phyloP scores from a whole-genome alignment of 768 basidiomycete species.

The Suillus spraguei region DNA sequence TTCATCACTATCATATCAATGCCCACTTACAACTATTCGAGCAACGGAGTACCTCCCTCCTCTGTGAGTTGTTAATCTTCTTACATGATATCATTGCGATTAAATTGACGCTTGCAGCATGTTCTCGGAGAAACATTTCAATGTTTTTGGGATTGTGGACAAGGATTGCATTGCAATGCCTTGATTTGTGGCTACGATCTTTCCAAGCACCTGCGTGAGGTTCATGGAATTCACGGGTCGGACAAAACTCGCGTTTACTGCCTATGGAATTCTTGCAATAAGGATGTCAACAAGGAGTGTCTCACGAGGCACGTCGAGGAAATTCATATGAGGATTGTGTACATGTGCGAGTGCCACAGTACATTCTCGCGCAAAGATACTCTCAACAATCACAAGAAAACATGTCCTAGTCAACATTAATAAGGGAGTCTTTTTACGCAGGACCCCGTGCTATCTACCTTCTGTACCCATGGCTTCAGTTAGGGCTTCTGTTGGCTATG shows the following conservation, averaged over 20 bases:
- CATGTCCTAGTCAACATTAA: constrained; percentile 9
- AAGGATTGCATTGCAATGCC: background rate
- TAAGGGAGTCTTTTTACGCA: background rate
- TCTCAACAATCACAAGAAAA: constrained; percentile 21
- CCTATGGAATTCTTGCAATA: background rate
- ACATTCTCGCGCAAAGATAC: constrained; percentile 24
- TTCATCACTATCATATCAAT: background rate
- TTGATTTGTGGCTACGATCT: background rate
- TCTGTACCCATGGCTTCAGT: background rate
- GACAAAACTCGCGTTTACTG: background rate
- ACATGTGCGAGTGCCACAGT: constrained; percentile 22
- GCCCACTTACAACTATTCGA: fast-evolving
- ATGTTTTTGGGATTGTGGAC: too few relatives aligned
- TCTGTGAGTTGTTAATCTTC: background rate
- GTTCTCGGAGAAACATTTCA: too few relatives aligned
- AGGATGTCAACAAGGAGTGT: background rate
- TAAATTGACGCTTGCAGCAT: background rate
- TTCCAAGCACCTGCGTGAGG: background rate
- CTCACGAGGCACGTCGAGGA: constrained; percentile 26
- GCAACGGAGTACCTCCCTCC: background rate
- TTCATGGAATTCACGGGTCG: background rate
- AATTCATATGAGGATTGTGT: constrained; percentile 20
- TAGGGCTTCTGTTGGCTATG: background rate
- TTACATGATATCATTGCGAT: background rate
- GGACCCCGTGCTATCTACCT: background rate